A percentile compares a stretch with the other conserved stretches of the same genome.
phyloP scores from a whole-genome alignment of 1,284 basidiomycete species.

The Phylloporus sp. region DNA sequence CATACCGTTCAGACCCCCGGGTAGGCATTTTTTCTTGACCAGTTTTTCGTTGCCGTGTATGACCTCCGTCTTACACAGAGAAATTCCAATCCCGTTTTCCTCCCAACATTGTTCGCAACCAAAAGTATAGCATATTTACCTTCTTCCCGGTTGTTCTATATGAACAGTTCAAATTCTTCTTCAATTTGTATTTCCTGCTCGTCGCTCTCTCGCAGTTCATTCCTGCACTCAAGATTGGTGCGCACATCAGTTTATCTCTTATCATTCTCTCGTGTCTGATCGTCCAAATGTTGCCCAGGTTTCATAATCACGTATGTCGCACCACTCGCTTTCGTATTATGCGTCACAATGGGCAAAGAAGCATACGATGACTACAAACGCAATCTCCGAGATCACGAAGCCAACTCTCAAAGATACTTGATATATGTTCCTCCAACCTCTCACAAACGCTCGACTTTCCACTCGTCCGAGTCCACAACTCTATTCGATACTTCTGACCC shows the following conservation, averaged over 20 bases:
- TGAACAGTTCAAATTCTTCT: slow-evolving; percentile 99
- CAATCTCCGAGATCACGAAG: slow-evolving; percentile 88
- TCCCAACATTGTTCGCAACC: slow-evolving; percentile 93
- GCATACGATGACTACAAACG: slow-evolving; percentile 98
- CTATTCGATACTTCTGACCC: slow-evolving; percentile 23
- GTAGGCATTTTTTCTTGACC: slow-evolving; percentile 46
- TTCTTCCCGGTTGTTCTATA: slow-evolving; percentile 98
- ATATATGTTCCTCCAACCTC: slow-evolving; percentile 64
- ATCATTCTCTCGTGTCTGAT: slow-evolving; percentile 1
- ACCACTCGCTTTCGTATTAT: slow-evolving; percentile 93
- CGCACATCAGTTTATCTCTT: slow-evolving; percentile 30
- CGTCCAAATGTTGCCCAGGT: slow-evolving; percentile 49
- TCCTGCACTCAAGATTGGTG: slow-evolving; percentile 94
- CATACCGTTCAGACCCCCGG: slow-evolving; percentile 76
- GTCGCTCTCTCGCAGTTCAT: slow-evolving; percentile 97
- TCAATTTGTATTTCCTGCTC: slow-evolving; percentile 98
- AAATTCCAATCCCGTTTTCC: slow-evolving; percentile 71
- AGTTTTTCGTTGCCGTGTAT: background rate
- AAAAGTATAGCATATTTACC: slow-evolving; percentile 95
- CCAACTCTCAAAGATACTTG: slow-evolving; percentile 92
- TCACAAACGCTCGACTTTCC: slow-evolving; percentile 41
- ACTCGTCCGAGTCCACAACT: slow-evolving; percentile 23
- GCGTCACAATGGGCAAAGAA: slow-evolving; percentile 98
- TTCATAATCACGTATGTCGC: slow-evolving; percentile 97
- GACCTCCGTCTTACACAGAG: slow-evolving; percentile 44